Conservation (phyloP, 352 stramenopile genomes). For the Nothophytophthora sp. region DNA sequence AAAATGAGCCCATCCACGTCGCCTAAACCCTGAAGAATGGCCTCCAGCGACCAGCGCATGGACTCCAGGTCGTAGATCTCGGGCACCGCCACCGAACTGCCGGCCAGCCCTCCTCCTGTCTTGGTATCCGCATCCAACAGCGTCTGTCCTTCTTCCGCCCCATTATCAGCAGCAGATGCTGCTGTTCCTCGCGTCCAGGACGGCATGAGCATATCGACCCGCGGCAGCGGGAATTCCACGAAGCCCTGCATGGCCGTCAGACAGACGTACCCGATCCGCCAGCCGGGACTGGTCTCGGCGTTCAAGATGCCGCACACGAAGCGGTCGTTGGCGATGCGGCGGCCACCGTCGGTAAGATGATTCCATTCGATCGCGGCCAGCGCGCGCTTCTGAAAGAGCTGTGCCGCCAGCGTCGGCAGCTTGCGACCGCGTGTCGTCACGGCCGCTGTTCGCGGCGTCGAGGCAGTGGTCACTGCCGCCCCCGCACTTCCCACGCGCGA, state of each 20-base stretch:
- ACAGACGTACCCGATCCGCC: slow-evolving; percentile 77
- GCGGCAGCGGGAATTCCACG: slow-evolving; percentile 74
- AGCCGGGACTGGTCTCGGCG: slow-evolving; percentile 68
- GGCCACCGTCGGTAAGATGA: slow-evolving; percentile 60
- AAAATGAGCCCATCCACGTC: slow-evolving; percentile 73
- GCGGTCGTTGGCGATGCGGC: slow-evolving; percentile 57
- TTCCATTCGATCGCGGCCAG: slow-evolving; percentile 49
- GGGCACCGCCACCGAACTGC: slow-evolving; percentile 43
- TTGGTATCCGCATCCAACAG: slow-evolving; percentile 19
- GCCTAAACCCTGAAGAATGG: slow-evolving; percentile 64
- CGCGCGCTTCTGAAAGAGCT: slow-evolving; percentile 35
- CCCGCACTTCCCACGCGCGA: slow-evolving; percentile 27
- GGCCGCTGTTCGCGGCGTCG: slow-evolving; percentile 25
- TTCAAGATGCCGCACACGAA: slow-evolving; percentile 76
- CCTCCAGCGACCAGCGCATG: slow-evolving; percentile 87
- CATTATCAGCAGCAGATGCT: too few relatives aligned
- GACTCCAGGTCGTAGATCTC: slow-evolving; percentile 88
- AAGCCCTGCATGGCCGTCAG: slow-evolving; percentile 79
- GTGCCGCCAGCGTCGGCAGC: slow-evolving; percentile 26
- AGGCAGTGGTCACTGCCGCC: not conserved
- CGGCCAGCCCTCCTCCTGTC: too few relatives aligned
- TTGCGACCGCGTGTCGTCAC: slow-evolving; percentile 40
- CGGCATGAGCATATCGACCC: slow-evolving; percentile 57
- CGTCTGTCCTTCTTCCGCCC: slow-evolving; percentile 5
- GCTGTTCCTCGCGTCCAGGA: slow-evolving; percentile 34